Base-by-base conservation (phyloP, 192 early-diverging fungal species). In the Mycoemilia scoparia region DNA sequence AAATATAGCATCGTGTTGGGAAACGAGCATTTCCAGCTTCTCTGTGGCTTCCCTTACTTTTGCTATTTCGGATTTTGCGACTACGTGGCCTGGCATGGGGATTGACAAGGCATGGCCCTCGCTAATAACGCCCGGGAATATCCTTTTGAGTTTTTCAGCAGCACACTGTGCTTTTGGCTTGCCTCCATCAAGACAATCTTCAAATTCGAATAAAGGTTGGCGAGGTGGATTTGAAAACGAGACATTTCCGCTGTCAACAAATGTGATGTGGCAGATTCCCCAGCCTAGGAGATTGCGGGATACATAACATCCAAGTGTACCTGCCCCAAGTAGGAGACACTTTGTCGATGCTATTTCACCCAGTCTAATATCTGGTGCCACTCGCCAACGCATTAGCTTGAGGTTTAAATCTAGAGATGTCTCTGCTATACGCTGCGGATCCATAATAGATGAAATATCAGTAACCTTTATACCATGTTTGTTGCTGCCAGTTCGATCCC, bases 171-270 rank as follows among this genome's bases (percentile, higher is more conserved):
- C 93, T 53, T 97, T 97, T 25, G 76, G 67, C 34, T 71, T 68
- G 7, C 87, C 90, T 1, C 89, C 87, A 21, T 77, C 69, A 21
- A 91, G 44, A 44, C 77, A 82, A 45, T 97, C 93, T 10, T 76
- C 73, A 57, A 92, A 97, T 10, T 60, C 60, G 54, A 84, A 97
- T 29, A 97, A 63, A 7, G 93, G 85, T 43, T 97, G 93, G 6
- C 93, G 70, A 8, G 90, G 78, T 8, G 93, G 93, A 56, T 97
- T 97, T 12, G 93, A 97, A 42, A 84, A 87, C 4, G 87, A 88
- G 0, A 97, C 85, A 13, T 60, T 67, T 24, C 79, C 84, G 43
- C 73, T 88, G 49, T 97, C 93, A 3, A 95, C 76, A 61, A 97
- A 87, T 7, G 88, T 88, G 29, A 97, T 87, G 38, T 83, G 67